Percentiles rank a stretch among this genome's conserved stretches.
phyloP scores from a whole-genome alignment of 805 yeast species.

The Cyberlindnera maritima region DNA sequence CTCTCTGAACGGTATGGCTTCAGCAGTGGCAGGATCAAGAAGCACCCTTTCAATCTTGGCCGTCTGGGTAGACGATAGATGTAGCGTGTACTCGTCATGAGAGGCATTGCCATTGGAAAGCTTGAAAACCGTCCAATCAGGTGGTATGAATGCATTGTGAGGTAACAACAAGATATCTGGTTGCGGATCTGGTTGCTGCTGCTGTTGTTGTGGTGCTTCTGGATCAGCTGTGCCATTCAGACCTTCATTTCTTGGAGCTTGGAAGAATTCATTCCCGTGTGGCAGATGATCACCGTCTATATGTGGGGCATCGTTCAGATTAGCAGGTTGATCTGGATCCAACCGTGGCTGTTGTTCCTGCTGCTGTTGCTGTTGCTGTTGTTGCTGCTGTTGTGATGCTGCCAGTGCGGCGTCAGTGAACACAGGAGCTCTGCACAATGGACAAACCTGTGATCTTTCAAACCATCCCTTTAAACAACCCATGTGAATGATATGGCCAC shows the following conservation, averaged over 20 bases:
- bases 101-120: constrained; percentile 13
- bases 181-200: too few relatives aligned
- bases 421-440: constrained; percentile 80
- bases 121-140: constrained; percentile 28
- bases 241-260: constrained; percentile 2
- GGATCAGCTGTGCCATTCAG: neutral
- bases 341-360: constrained; percentile 5
- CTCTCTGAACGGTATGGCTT: neutral
- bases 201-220: neutral
- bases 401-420: constrained; percentile 36
- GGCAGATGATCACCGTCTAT: neutral
- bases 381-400: constrained; percentile 3
- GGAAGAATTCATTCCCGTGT: constrained; percentile 7
- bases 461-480: constrained; percentile 93
- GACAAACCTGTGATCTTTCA: constrained; percentile 89
- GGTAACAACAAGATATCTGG: constrained; percentile 3
- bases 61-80: constrained; percentile 9
- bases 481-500: constrained; percentile 86
- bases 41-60: constrained; percentile 15
- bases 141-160: constrained; percentile 21
- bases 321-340: neutral
- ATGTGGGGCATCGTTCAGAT: neutral
- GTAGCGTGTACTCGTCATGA: constrained; percentile 14
- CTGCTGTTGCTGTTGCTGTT: constrained; percentile 5
- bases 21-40: constrained; percentile 1